Conservation (phyloP, 73 alveolate genomes). For the Effrenium voratum region DNA sequence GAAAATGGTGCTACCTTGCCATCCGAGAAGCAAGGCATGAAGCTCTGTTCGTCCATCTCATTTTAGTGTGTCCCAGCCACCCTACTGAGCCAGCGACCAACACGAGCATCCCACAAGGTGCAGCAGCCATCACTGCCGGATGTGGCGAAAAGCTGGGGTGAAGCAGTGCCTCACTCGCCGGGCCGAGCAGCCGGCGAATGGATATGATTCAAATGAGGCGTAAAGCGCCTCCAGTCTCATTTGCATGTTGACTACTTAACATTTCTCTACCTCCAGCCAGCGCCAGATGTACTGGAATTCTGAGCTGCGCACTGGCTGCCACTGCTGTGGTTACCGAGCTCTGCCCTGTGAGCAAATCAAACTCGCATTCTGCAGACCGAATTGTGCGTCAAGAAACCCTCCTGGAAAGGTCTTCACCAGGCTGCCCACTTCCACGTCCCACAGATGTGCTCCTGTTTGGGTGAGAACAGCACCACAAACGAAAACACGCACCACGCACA, state of each 20-base stretch:
- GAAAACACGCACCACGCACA: background rate
- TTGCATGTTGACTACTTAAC: background rate
- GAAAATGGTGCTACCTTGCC: no score
- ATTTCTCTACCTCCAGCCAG: background rate
- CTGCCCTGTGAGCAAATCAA: no score
- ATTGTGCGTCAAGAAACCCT: background rate
- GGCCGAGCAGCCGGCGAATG: no score
- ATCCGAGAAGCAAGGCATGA: no score
- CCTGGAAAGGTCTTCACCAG: background rate
- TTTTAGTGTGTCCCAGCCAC: no score
- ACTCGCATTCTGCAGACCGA: no score
- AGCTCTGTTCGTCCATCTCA: no score
- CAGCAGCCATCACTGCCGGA: slow-evolving; percentile 48
- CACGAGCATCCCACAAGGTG: slow-evolving; percentile 3
- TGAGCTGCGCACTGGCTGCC: background rate
- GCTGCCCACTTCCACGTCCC: slow-evolving; percentile 46
- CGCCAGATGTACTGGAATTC: background rate
- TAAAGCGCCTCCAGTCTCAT: background rate
- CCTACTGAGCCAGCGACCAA: no score
- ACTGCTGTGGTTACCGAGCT: slow-evolving; percentile 47
- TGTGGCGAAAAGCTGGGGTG: slow-evolving; percentile 20
- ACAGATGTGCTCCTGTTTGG: slow-evolving; percentile 27
- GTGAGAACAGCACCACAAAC: background rate
- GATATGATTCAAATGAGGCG: background rate
- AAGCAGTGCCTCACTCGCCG: background rate